Conservation (phyloP, 192 early-diverging fungal species). For the Coemansia erecta region DNA sequence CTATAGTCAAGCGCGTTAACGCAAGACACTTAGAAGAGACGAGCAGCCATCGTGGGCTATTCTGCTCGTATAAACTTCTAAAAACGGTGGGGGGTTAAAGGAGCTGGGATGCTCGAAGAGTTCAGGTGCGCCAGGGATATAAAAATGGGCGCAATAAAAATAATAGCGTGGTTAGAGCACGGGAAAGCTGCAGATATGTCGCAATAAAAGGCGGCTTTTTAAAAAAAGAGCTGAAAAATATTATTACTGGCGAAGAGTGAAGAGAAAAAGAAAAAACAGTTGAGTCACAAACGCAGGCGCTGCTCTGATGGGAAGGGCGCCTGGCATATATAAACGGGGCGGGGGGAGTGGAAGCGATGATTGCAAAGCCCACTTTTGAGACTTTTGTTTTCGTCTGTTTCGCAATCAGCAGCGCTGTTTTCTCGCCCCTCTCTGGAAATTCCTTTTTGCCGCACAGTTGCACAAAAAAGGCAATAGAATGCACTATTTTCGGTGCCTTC, state of each 20-base stretch:
- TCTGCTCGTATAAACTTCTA: constrained; percentile 42
- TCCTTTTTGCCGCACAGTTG: neutral
- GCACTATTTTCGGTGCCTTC: neutral
- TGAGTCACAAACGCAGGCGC: constrained; percentile 20
- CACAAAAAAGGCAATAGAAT: neutral
- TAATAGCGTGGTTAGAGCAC: constrained; percentile 4
- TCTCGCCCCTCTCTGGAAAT: neutral
- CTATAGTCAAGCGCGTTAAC: constrained; percentile 25
- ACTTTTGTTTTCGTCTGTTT: constrained; percentile 3
- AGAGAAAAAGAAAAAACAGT: constrained; percentile 10
- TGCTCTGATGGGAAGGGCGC: neutral
- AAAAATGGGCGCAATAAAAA: constrained; percentile 29
- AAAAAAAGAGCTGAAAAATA: constrained; percentile 10
- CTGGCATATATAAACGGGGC: constrained; percentile 13
- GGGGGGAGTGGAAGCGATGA: too few species aligned
- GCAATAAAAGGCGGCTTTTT: constrained; percentile 3
- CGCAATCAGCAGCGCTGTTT: constrained; percentile 3
- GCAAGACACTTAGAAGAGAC: constrained; percentile 53
- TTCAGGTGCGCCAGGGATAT: constrained; percentile 22
- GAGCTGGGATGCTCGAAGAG: constrained; percentile 15
- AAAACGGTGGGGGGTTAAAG: constrained; percentile 35
- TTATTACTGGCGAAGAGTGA: constrained; percentile 3
- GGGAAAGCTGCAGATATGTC: constrained; percentile 4
- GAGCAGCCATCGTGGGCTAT: constrained; percentile 48
- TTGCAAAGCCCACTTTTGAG: neutral